Conservation (phyloP, 768 basidiomycete species). For the Podaxis mareebaensis region DNA sequence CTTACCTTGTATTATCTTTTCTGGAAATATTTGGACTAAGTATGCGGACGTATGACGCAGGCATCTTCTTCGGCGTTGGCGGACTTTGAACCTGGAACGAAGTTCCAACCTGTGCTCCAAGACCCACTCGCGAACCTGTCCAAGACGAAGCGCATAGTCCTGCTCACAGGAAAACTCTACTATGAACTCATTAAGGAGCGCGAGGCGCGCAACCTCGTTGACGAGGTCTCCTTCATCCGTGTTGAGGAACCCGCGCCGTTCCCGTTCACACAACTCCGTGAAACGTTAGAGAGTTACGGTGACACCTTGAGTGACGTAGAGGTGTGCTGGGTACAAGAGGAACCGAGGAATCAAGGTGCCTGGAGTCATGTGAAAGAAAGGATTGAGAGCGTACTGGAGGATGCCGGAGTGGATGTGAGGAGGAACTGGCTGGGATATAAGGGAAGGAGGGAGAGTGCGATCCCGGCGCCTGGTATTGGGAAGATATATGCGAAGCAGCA, state of each 20-base stretch:
- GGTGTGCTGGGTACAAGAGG: conserved; percentile 80
- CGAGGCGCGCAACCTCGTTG: conserved; percentile 44
- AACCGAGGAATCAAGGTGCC: conserved; percentile 86
- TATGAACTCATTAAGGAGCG: conserved; percentile 83
- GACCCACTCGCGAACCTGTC: conserved; percentile 43
- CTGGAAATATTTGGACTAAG: background rate
- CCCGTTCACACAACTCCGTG: conserved; percentile 61
- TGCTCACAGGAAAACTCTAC: conserved; percentile 84
- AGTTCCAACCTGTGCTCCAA: conserved; percentile 68
- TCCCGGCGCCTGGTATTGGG: conserved; percentile 79
- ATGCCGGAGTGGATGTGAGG: conserved; percentile 28
- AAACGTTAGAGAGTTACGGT: conserved; percentile 47
- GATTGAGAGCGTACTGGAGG: conserved; percentile 51
- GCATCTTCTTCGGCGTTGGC: conserved; percentile 68
- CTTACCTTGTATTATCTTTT: background rate
- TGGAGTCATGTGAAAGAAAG: conserved; percentile 66
- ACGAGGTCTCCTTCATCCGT: conserved; percentile 67
- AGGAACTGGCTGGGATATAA: conserved; percentile 43
- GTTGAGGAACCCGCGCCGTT: conserved; percentile 88
- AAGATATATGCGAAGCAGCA: conserved; percentile 69
- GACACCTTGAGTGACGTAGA: conserved; percentile 31
- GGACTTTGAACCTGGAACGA: conserved; percentile 59
- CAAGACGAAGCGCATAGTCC: conserved; percentile 61
- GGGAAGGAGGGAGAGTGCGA: conserved; percentile 71
- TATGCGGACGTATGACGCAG: conserved; percentile 34